Evolutionary conservation across 257 asterid genomes (phyloP), one percentile per base, ranked within the genome.

Genomic region (Haberlea rhodopensis): DNA sequence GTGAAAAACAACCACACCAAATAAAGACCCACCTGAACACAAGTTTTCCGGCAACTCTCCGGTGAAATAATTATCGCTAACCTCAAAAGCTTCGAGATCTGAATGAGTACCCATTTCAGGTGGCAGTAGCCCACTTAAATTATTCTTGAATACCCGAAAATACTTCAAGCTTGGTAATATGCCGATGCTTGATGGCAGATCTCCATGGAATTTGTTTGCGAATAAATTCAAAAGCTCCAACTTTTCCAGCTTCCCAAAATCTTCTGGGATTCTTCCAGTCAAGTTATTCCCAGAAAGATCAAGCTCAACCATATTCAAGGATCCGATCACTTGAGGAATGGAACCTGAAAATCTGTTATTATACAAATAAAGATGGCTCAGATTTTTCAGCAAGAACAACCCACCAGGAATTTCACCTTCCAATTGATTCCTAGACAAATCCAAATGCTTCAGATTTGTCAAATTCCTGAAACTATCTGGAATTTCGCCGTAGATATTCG

Each of bases 41-140:
- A 92, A 56, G 67, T 85, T 79, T 15, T 74, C 88, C 32, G 98
- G 98, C 54, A 92, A 32, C 29, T 18, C 78, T 25, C 97, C 98
- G 5, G 61, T 79, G 84, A 92, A 85, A 3, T 51, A 77, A 56
- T 92, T 92, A 9, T 78, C 68, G 29, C 83, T 80, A 66, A 89
- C 91, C 68, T 92, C 96, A 29, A 92, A 78, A 2, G 70, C 72
- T 67, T 79, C 84, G 20, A 92, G 96, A 31, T 57, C 75, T 0
- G 95, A 89, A 73, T 81, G 78, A 51, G 53, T 74, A 51, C 98
- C 98, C 59, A 92, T 40, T 18, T 75, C 84, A 15, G 86, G 85
- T 6, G 98, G 98, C 60, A 92, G 57, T 11, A 20, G 27, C 4
- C 98, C 97, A 57, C 72, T 84, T 66, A 92, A 52, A 19, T 74